phyloP scores from a whole-genome alignment of 75 land plant species.

The Sequoiadendron giganteum region DNA sequence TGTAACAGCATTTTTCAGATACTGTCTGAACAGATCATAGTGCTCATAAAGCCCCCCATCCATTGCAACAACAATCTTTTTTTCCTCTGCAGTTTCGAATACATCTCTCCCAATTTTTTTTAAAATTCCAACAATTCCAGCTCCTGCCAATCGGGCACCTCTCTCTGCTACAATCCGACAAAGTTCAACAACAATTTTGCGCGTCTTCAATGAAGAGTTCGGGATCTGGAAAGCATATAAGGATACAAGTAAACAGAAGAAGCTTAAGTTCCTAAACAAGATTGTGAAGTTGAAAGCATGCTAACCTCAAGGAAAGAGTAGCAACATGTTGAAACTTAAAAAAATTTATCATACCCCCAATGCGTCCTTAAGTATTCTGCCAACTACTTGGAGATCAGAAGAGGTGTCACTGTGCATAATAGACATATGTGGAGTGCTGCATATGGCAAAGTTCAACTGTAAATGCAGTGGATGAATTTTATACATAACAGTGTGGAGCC shows the following conservation, averaged over 20 bases:
- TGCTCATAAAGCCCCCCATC: conserved; percentile 94
- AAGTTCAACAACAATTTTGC: conserved; percentile 54
- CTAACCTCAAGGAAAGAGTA: not conserved
- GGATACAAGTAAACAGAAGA: not conserved
- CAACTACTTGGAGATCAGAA: conserved; percentile 63
- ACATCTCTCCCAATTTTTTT: conserved; percentile 69
- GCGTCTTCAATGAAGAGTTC: conserved; percentile 43
- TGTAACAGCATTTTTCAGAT: conserved; percentile 50
- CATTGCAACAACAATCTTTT: conserved; percentile 78
- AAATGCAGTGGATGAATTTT: not conserved
- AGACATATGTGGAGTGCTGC: conserved; percentile 80
- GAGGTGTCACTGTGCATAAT: conserved; percentile 75
- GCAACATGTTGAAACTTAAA: not conserved
- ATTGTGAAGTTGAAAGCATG: not conserved
- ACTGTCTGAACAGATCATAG: conserved; percentile 54
- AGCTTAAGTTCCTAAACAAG: not conserved
- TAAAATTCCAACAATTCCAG: conserved; percentile 75
- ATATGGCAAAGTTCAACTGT: not conserved
- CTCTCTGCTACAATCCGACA: conserved; percentile 71
- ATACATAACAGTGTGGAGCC: not conserved
- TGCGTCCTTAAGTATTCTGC: conserved; percentile 41
- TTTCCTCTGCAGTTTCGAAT: conserved; percentile 21
- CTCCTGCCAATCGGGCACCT: conserved; percentile 81
- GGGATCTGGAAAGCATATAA: conserved; percentile 40
- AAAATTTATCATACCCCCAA: conserved; percentile 48